A percentile compares a stretch with the other conserved stretches of the same genome.
Evolutionary conservation across 352 stramenopile species (phyloP).

Genomic region (Paralagenidium karlingii): DNA sequence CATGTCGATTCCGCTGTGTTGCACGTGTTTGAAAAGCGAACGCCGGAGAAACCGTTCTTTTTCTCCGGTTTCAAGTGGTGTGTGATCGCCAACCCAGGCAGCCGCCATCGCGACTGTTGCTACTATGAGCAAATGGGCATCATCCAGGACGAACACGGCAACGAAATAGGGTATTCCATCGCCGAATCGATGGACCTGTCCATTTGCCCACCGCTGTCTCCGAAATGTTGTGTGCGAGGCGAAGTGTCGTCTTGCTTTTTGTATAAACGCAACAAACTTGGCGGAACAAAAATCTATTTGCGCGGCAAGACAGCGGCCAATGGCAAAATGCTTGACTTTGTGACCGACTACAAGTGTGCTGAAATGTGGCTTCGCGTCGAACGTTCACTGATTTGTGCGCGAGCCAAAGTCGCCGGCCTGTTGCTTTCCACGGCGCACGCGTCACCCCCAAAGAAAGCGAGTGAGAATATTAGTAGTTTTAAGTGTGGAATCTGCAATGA

Average conservation of each 20-base stretch:
- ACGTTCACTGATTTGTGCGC: constrained; percentile 26
- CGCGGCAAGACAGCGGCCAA: constrained; percentile 54
- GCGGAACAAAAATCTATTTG: constrained; percentile 68
- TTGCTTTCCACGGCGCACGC: constrained; percentile 41
- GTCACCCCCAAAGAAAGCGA: constrained; percentile 16
- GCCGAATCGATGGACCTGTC: constrained; percentile 62
- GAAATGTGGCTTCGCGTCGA: constrained; percentile 61
- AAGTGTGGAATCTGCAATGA: no score
- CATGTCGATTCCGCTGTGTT: constrained; percentile 65
- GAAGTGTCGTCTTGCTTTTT: constrained; percentile 65
- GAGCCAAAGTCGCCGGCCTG: constrained; percentile 38
- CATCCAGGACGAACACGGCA: constrained; percentile 50
- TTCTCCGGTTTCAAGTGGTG: constrained; percentile 78
- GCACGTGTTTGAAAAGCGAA: constrained; percentile 40
- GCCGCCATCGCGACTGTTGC: constrained; percentile 70
- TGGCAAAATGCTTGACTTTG: constrained; percentile 57
- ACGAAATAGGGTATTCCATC: constrained; percentile 71
- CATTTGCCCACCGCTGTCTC: constrained; percentile 42
- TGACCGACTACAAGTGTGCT: constrained; percentile 56
- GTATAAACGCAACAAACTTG: constrained; percentile 61
- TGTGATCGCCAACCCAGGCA: constrained; percentile 51
- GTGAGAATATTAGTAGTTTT: no score
- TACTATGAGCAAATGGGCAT: constrained; percentile 69
- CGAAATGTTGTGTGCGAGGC: constrained; percentile 47
- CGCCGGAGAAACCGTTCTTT: constrained; percentile 37